phyloP scores from a whole-genome alignment of 176 grass and related monocot genomes.

The Oryza meridionalis region DNA sequence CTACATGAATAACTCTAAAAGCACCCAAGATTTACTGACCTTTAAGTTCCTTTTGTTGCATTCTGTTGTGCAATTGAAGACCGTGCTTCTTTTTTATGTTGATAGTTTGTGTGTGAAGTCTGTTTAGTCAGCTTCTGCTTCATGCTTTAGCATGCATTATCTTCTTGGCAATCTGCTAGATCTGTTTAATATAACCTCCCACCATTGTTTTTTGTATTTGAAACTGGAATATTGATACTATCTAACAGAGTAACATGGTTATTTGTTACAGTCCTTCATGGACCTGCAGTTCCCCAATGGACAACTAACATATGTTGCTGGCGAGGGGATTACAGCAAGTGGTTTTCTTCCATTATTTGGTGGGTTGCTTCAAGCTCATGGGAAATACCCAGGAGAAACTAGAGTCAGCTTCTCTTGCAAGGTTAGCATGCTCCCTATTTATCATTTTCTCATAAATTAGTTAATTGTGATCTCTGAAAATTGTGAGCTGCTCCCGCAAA shows the following conservation, averaged over 20 bases:
- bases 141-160: not conserved
- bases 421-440: conserved; percentile 48
- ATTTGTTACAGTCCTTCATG: conserved; percentile 80
- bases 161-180: not conserved
- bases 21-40: not conserved
- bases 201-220: not conserved
- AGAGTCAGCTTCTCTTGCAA: conserved; percentile 88
- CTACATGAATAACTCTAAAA: not conserved
- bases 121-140: not conserved
- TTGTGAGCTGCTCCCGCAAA: not conserved
- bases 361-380: conserved; percentile 92
- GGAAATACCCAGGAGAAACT: conserved; percentile 86
- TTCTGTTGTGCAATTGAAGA: not conserved
- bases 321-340: conserved; percentile 84
- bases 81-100: not conserved
- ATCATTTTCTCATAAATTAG: conserved; percentile 13
- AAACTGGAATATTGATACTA: not conserved
- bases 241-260: conserved; percentile 11
- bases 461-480: not conserved
- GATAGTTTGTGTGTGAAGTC: not conserved
- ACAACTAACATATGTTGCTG: conserved; percentile 87
- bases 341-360: conserved; percentile 82
- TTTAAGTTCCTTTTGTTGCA: not conserved
- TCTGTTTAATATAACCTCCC: not conserved
- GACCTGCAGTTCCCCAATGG: conserved; percentile 98